Percentiles rank a stretch among this genome's conserved stretches.
Evolutionary conservation across 192 early-diverging fungal genomes (phyloP).

Genomic region (Rhizophagus prolifer): DNA sequence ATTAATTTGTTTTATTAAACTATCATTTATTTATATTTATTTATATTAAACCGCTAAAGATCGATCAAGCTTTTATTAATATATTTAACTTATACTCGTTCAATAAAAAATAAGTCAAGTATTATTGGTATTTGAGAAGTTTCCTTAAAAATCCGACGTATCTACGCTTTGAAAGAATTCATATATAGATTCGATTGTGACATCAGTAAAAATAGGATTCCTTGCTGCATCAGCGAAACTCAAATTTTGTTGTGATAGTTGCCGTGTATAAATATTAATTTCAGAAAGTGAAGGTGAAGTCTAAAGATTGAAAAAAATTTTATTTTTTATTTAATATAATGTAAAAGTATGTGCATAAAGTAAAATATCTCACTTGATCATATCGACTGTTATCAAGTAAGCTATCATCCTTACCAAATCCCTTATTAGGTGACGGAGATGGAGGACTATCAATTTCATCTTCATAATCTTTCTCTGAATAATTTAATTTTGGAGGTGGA

Average conservation of each 20-base stretch:
- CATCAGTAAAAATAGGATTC: neutral
- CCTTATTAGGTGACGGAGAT: neutral
- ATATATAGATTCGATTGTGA: neutral
- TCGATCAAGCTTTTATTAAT: too few relatives aligned
- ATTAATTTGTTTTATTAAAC: too few relatives aligned
- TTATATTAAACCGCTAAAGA: too few relatives aligned
- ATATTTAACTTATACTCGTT: too few relatives aligned
- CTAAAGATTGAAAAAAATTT: neutral
- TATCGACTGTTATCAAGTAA: neutral
- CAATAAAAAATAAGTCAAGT: too few relatives aligned
- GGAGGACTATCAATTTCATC: neutral
- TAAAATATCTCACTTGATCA: neutral
- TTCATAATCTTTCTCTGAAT: neutral
- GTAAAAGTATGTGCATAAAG: neutral
- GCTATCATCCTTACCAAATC: neutral
- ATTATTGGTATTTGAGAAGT: too few relatives aligned
- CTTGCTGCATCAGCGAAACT: neutral
- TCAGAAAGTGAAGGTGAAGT: neutral
- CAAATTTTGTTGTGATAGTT: neutral
- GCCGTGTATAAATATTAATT: neutral
- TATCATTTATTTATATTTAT: too few relatives aligned
- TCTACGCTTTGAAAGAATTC: constrained; percentile 12
- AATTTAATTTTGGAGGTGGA: neutral
- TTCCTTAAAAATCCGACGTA: too few relatives aligned
- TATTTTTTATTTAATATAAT: neutral